Conservation (phyloP, 768 basidiomycete genomes). For the Pleurotus ostreatus region DNA sequence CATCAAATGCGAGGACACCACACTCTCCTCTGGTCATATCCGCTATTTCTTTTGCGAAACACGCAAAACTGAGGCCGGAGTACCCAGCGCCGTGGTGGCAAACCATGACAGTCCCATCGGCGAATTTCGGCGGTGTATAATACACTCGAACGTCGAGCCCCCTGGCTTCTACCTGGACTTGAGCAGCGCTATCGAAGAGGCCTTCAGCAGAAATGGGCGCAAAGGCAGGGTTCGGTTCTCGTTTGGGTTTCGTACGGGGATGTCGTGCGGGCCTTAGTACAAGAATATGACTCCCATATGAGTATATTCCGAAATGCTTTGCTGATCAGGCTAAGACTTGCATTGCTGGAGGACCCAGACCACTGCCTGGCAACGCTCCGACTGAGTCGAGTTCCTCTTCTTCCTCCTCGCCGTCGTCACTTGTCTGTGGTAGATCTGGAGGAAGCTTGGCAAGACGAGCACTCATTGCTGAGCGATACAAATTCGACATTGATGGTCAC, state of each 20-base stretch:
- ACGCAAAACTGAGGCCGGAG: constrained; percentile 85
- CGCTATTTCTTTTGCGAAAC: constrained; percentile 77
- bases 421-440: constrained; percentile 39
- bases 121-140: constrained; percentile 65
- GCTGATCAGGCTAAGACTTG: constrained; percentile 31
- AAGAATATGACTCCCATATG: constrained; percentile 14
- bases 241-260: constrained; percentile 23
- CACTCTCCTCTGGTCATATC: constrained; percentile 62
- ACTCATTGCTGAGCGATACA: constrained; percentile 75
- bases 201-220: constrained; percentile 72
- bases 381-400: constrained; percentile 56
- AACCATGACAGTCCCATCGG: constrained; percentile 67
- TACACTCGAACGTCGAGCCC: constrained; percentile 75
- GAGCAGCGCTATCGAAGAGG: constrained; percentile 78
- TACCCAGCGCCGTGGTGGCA: constrained; percentile 97
- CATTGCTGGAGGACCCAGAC: constrained; percentile 62
- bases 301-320: constrained; percentile 11
- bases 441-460: constrained; percentile 78
- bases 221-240: constrained; percentile 55
- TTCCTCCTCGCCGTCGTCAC: constrained; percentile 40
- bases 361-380: constrained; percentile 54
- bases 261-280: constrained; percentile 29
- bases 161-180: constrained; percentile 62
- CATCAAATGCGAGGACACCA: constrained; percentile 81
- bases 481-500: constrained; percentile 50